These are phyloP conservation scores for Xylaria sp. DNA, from an alignment of 2,329 filamentous ascomycete species.

Conservation along the genomic window DNA sequence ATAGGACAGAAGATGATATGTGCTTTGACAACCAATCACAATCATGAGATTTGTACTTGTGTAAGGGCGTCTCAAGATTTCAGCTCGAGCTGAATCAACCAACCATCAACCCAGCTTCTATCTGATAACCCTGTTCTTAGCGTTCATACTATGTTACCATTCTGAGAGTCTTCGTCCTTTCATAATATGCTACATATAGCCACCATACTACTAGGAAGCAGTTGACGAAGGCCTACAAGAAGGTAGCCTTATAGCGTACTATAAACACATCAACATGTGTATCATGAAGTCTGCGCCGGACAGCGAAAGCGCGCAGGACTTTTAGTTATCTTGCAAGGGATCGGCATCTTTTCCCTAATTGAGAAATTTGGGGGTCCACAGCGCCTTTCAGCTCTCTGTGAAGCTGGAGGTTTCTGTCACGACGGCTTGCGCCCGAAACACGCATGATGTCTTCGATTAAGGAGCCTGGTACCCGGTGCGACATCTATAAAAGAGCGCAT, in stretches of 20 bases:
- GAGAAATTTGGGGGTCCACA: constrained; percentile 1
- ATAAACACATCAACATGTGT: not conserved
- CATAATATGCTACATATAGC: not conserved
- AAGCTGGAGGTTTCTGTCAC: not conserved
- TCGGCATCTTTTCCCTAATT: constrained; percentile 4
- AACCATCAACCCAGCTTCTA: not conserved
- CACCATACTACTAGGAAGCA: not conserved
- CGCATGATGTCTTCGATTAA: not conserved
- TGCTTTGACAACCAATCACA: not conserved
- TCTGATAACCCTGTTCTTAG: not conserved
- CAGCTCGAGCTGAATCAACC: not conserved
- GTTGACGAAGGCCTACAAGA: not conserved
- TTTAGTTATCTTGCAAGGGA: not conserved
- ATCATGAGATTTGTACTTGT: not conserved
- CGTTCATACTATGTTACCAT: not conserved
- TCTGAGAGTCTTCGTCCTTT: not conserved
- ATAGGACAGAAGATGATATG: not conserved
- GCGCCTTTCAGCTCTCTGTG: constrained; percentile 13
- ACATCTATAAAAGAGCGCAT: not conserved
- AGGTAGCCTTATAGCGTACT: no score
- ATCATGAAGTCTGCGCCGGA: constrained; percentile 10
- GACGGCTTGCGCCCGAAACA: not conserved
- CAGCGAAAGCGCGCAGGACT: not conserved
- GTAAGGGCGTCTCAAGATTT: not conserved
- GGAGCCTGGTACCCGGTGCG: not conserved